Percentiles rank a stretch among this genome's conserved stretches.
Conservation (phyloP, 2,329 filamentous ascomycete genomes). For the Aspergillus fijiensis region DNA sequence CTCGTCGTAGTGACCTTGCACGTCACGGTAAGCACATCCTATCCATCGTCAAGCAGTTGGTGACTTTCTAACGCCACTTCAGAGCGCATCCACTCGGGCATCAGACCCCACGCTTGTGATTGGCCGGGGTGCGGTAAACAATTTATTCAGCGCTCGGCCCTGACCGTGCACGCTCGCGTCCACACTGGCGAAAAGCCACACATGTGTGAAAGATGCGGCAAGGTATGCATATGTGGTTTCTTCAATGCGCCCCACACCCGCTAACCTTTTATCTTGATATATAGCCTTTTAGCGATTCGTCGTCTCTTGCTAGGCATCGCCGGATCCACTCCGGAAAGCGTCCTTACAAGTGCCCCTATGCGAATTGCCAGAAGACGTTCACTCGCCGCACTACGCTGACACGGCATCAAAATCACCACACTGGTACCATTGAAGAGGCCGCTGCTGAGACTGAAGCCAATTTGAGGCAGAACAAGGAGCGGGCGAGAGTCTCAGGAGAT, state of each 20-base stretch:
- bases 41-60: background rate
- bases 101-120: constrained; percentile 89
- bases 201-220: constrained; percentile 93
- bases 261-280: constrained; percentile 6
- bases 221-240: constrained; percentile 59
- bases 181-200: constrained; percentile 98
- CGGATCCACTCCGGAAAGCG: constrained; percentile 94
- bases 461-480: constrained; percentile 58
- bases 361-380: constrained; percentile 97
- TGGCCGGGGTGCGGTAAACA: constrained; percentile 86
- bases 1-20: constrained; percentile 86
- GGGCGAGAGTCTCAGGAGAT: constrained; percentile 37
- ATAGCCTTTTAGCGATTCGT: constrained; percentile 94
- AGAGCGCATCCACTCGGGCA: constrained; percentile 95
- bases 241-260: background rate
- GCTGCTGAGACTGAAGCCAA: constrained; percentile 85
- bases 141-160: constrained; percentile 92
- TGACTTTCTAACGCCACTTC: constrained; percentile 4
- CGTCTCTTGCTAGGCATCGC: constrained; percentile 86
- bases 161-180: constrained; percentile 92
- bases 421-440: constrained; percentile 90
- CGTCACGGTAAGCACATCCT: constrained; percentile 73
- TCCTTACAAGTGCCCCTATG: constrained; percentile 96
- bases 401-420: constrained; percentile 93
- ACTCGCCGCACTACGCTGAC: constrained; percentile 93